phyloP scores from a whole-genome alignment of 2,329 filamentous ascomycete species.

The Monilinia laxa region DNA sequence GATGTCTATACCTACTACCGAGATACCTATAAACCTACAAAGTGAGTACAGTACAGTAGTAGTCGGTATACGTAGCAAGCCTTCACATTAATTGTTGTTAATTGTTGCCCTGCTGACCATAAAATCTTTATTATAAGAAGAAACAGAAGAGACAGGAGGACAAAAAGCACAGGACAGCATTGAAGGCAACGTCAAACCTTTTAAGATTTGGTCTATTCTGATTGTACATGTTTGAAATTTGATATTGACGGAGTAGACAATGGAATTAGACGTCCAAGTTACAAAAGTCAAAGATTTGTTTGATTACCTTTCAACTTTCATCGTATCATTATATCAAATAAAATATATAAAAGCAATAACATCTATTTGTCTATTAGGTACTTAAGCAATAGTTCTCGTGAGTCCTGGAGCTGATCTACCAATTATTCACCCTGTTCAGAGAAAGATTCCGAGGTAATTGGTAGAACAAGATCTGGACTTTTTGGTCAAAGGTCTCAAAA shows the following conservation, averaged over 20 bases:
- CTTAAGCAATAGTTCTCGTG: no score
- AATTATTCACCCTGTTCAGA: neutral
- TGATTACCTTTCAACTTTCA: neutral
- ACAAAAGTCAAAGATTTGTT: neutral
- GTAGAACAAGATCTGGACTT: constrained; percentile 13
- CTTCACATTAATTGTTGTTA: neutral
- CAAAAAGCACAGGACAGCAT: neutral
- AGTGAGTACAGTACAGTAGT: neutral
- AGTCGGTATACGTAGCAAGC: constrained; percentile 1
- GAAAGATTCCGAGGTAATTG: neutral
- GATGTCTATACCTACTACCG: no score
- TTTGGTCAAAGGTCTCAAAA: neutral
- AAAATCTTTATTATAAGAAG: neutral
- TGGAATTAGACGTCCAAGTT: neutral
- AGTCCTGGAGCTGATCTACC: constrained; percentile 2
- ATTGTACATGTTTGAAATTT: neutral
- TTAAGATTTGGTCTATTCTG: no score
- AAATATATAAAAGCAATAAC: no score
- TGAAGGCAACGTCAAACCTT: neutral
- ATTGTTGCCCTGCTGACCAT: constrained; percentile 17
- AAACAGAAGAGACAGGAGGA: neutral
- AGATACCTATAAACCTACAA: no score
- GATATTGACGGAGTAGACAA: neutral
- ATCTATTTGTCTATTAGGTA: no score
- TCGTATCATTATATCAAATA: neutral